Conservation (phyloP, 2,329 filamentous ascomycete genomes). For the Madurella fahalii region DNA sequence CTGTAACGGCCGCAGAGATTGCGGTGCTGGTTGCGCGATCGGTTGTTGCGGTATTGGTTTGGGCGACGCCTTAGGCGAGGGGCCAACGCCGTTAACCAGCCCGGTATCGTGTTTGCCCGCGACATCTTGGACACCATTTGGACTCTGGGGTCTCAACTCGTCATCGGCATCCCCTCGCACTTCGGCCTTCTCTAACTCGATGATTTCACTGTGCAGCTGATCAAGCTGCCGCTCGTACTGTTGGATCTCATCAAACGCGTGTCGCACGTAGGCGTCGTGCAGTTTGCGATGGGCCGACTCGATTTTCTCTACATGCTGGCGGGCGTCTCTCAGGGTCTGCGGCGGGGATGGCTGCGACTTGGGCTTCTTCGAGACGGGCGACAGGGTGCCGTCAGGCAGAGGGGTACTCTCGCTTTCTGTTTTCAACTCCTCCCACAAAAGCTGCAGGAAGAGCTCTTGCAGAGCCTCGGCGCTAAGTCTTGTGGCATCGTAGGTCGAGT, state of each 20-base stretch:
- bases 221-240: slow-evolving; percentile 69
- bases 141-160: slow-evolving; percentile 5
- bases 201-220: slow-evolving; percentile 62
- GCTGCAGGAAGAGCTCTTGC: slow-evolving; percentile 69
- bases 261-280: slow-evolving; percentile 69
- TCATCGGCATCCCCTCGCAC: slow-evolving; percentile 23
- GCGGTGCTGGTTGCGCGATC: slow-evolving; percentile 17
- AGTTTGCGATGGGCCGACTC: slow-evolving; percentile 68
- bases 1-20: slow-evolving; percentile 22
- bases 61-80: slow-evolving; percentile 15
- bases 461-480: slow-evolving; percentile 75
- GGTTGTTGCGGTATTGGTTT: slow-evolving; percentile 11
- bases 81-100: slow-evolving; percentile 11
- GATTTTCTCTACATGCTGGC: slow-evolving; percentile 63
- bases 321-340: slow-evolving; percentile 62
- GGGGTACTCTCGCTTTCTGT: slow-evolving; percentile 42
- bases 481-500: slow-evolving; percentile 65
- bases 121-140: slow-evolving; percentile 7
- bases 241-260: slow-evolving; percentile 65
- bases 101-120: slow-evolving; percentile 1
- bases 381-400: slow-evolving; percentile 43
- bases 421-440: slow-evolving; percentile 70
- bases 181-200: slow-evolving; percentile 37
- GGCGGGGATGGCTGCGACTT: slow-evolving; percentile 65
- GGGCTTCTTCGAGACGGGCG: slow-evolving; percentile 64